Base-by-base conservation (phyloP, 2,329 filamentous ascomycete genomes). In the Sclerotinia glacialis region DNA sequence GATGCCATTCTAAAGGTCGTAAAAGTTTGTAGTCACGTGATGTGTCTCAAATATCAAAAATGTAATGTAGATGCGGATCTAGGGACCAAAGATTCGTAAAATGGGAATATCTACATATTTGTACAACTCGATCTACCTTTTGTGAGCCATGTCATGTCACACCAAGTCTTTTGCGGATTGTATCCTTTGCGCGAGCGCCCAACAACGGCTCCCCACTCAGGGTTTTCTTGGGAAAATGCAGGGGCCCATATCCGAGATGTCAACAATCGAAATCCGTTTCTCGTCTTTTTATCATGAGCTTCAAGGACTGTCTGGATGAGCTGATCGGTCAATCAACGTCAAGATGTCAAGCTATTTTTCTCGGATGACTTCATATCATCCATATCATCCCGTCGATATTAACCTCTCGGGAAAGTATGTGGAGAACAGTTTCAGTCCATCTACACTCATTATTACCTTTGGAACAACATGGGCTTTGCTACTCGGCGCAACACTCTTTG, bases 301-400 rank as follows among this genome's bases (percentile, higher is more conserved):
- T 60, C 42, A 47, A 60, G 26, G 6, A 60, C 44, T 5, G 56
- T 28, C 44, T 5, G 56, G 21, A 18, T 34, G 21, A n/a, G 28
- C 28, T 34, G 23, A 47, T 23, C 26, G 34, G 37, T 64, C 34
- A 12, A 55, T 26, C 18, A 23, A 37, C 16, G 23, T 31, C 44
- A 47, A 47, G 28, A 65, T 56, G 52, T 49, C 53, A 16, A 58
- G 53, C 37, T 58, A 58, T 18, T 58, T 58, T 37, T 46, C 53
- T 49, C 58, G 55, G 11, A 68, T 46, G 53, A 53, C 61, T 9
- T 23, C 42, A 61, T 31, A 64, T 12, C 73, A 76, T 66, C 74
- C 74, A 2, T 76, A 72, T 49, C 74, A 70, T 49, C 74, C 74
- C 9, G 42, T 67, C 46, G 69, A 64, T 18, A 55, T 74, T 12